These are phyloP conservation scores for Jimgerdemannia flammicorona DNA, from an alignment of 192 early-diverging fungal genomes.

Conservation along the genomic window DNA sequence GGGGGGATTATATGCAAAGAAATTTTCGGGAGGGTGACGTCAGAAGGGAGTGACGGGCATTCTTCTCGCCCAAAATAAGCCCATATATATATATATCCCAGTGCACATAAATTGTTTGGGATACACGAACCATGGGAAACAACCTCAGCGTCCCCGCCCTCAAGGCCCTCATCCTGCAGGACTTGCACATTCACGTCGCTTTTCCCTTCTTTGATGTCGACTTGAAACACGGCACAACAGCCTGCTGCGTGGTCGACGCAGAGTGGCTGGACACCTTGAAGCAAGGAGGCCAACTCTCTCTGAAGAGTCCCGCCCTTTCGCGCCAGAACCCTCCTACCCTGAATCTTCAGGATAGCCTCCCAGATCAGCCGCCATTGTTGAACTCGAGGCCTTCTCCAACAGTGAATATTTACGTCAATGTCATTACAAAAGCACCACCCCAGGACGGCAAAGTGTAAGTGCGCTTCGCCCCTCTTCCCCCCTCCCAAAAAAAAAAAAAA, in stretches of 20 bases:
- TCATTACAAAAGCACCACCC: conserved; percentile 13
- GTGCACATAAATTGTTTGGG: too few species aligned
- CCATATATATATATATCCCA: too few species aligned
- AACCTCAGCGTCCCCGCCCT: conserved; percentile 20
- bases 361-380: conserved; percentile 2
- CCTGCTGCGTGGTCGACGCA: conserved; percentile 52
- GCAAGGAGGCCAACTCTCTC: neutral
- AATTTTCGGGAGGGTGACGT: too few species aligned
- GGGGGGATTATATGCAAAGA: too few species aligned
- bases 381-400: conserved; percentile 18
- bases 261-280: conserved; percentile 34
- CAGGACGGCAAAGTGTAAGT: too few species aligned
- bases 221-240: conserved; percentile 36
- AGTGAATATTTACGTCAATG: conserved; percentile 27
- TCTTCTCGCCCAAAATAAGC: too few species aligned
- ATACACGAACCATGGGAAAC: too few species aligned
- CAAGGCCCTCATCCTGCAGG: conserved; percentile 33
- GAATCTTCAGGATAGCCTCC: too few species aligned
- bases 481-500: too few species aligned
- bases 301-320: conserved; percentile 11
- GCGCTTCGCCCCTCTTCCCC: too few species aligned
- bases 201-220: conserved; percentile 53
- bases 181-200: conserved; percentile 49
- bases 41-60: too few species aligned
- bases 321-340: conserved; percentile 8